These are phyloP conservation scores for Penicillium paxilli DNA, from an alignment of 495 filamentous ascomycete genomes.

Conservation along the genomic window DNA sequence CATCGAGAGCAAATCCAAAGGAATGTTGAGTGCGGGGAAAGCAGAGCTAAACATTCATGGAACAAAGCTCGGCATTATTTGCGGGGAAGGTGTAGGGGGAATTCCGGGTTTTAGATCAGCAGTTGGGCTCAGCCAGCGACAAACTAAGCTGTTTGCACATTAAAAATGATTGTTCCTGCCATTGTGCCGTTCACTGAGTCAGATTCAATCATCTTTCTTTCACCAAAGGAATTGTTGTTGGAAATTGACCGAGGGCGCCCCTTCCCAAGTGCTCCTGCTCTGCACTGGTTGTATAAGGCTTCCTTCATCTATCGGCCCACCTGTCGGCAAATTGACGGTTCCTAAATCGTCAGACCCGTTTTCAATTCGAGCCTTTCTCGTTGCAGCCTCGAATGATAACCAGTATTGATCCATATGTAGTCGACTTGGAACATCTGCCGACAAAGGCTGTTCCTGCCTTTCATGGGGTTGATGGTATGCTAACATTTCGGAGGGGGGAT, in stretches of 20 bases:
- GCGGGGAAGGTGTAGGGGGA: conserved; percentile 13
- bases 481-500: neutral
- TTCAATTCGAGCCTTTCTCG: neutral
- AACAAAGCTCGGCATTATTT: neutral
- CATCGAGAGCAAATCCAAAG: neutral
- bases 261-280: conserved; percentile 30
- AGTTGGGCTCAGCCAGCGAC: too few species aligned
- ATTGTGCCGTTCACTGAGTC: too few species aligned
- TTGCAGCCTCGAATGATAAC: neutral
- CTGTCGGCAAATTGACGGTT: neutral
- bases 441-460: neutral
- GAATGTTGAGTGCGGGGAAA: neutral
- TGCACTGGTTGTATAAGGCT: conserved; percentile 1
- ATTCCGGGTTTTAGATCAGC: conserved; percentile 3
- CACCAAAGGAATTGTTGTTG: conserved; percentile 42
- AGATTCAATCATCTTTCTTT: neutral
- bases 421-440: neutral
- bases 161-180: too few species aligned
- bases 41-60: neutral
- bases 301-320: neutral
- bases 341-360: neutral
- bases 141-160: too few species aligned
- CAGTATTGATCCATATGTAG: neutral
- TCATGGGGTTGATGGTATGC: neutral
- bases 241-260: conserved; percentile 35